A percentile compares a stretch with the other conserved stretches of the same genome.
Conservation (phyloP, 2,329 filamentous ascomycete species). For the Cladophialophora bantiana region DNA sequence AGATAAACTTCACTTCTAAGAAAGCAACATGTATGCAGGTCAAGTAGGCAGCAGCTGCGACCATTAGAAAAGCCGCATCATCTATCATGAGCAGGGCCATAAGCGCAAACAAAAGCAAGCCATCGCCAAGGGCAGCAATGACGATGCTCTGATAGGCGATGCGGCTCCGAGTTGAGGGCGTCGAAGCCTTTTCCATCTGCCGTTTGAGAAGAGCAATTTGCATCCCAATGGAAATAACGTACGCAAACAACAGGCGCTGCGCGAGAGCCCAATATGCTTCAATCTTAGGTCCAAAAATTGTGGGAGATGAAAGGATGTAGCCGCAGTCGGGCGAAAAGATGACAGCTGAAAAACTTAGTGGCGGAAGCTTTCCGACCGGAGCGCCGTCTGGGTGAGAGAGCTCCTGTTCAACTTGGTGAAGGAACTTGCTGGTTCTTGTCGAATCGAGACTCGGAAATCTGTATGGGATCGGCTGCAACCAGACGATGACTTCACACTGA, state of each 20-base stretch:
- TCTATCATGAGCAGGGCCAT: constrained; percentile 64
- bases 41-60: constrained; percentile 65
- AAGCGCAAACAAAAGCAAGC: constrained; percentile 62
- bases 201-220: constrained; percentile 65
- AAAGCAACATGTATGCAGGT: constrained; percentile 67
- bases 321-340: constrained; percentile 72
- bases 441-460: constrained; percentile 34
- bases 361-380: constrained; percentile 58
- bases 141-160: constrained; percentile 70
- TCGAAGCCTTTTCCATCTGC: constrained; percentile 70
- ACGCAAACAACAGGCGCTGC: constrained; percentile 58
- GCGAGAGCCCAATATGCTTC: constrained; percentile 55
- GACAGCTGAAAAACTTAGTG: constrained; percentile 65
- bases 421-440: constrained; percentile 45
- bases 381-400: constrained; percentile 66
- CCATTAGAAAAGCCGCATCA: constrained; percentile 61
- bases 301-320: constrained; percentile 67
- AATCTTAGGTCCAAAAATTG: constrained; percentile 59
- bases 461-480: constrained; percentile 69
- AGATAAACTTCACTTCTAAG: constrained; percentile 70
- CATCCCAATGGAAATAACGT: constrained; percentile 60
- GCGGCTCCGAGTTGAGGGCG: constrained; percentile 68
- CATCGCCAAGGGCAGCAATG: constrained; percentile 67
- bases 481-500: constrained; percentile 88
- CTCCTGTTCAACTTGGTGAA: constrained; percentile 65